Conservation (phyloP, 306 rosid genomes). For the Prunus fruticosa region DNA sequence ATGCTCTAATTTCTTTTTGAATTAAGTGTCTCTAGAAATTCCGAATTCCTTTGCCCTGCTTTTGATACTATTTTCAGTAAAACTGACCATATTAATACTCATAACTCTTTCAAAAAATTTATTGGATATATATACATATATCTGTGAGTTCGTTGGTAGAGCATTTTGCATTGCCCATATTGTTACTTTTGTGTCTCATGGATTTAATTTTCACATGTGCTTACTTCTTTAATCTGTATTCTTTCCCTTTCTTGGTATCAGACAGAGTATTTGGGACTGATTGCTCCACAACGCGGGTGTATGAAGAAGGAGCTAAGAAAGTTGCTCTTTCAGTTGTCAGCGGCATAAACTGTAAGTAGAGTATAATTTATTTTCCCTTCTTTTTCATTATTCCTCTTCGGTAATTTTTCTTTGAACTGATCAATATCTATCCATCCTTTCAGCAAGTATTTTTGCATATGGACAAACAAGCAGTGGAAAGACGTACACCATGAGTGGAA, state of each 20-base stretch:
- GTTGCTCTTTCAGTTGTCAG: constrained; percentile 89
- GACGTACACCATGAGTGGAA: constrained; percentile 92
- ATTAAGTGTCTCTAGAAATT: neutral
- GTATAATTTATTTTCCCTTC: constrained; percentile 23
- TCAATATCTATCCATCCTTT: constrained; percentile 11
- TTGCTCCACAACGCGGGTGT: constrained; percentile 80
- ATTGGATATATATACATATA: neutral
- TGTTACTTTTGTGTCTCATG: constrained; percentile 7
- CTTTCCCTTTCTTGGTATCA: constrained; percentile 31
- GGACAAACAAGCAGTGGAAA: constrained; percentile 99
- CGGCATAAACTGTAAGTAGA: constrained; percentile 87
- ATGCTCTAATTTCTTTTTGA: neutral
- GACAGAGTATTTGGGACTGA: constrained; percentile 85
- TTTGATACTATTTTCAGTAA: neutral
- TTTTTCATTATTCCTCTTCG: constrained; percentile 15
- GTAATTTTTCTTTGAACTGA: constrained; percentile 14
- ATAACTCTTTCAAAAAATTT: constrained; percentile 9
- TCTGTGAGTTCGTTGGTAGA: constrained; percentile 8
- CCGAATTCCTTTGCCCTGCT: neutral
- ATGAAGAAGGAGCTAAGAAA: constrained; percentile 85
- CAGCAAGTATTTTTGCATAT: constrained; percentile 98
- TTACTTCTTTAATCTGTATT: constrained; percentile 25
- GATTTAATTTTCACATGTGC: constrained; percentile 16
- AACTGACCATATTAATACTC: neutral
- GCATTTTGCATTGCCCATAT: constrained; percentile 10